A percentile compares a stretch with the other conserved stretches of the same genome.
These are phyloP conservation scores for Talaromyces stipitatus DNA, from an alignment of 495 filamentous ascomycete species.

Conservation along the genomic window DNA sequence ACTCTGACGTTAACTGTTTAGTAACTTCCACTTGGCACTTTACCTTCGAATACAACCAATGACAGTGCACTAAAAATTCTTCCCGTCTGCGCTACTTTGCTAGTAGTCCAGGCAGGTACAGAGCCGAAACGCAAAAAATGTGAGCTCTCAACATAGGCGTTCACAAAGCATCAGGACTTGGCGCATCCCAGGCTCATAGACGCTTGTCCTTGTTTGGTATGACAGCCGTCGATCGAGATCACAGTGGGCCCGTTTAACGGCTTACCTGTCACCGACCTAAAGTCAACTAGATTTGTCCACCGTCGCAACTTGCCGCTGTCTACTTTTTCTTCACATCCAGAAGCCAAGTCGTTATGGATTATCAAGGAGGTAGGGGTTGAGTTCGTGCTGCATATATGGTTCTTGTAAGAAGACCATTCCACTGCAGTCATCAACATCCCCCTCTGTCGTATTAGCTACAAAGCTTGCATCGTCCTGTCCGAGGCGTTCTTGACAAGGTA, in stretches of 20 bases:
- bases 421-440: no score
- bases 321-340: background rate
- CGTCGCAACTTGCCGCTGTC: background rate
- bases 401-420: background rate
- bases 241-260: constrained; percentile 1
- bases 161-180: background rate
- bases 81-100: background rate
- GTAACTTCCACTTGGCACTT: background rate
- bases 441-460: background rate
- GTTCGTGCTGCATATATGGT: background rate
- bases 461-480: background rate
- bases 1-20: background rate
- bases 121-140: background rate
- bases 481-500: background rate
- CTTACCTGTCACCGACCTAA: background rate
- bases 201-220: background rate
- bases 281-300: background rate
- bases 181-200: background rate
- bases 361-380: background rate
- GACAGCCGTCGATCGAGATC: constrained; percentile 7
- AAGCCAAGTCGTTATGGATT: background rate
- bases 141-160: background rate
- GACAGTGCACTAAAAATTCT: background rate
- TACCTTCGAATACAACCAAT: background rate
- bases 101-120: background rate